phyloP scores from a whole-genome alignment of 345 rosid species.

The Fremontodendron californicum region DNA sequence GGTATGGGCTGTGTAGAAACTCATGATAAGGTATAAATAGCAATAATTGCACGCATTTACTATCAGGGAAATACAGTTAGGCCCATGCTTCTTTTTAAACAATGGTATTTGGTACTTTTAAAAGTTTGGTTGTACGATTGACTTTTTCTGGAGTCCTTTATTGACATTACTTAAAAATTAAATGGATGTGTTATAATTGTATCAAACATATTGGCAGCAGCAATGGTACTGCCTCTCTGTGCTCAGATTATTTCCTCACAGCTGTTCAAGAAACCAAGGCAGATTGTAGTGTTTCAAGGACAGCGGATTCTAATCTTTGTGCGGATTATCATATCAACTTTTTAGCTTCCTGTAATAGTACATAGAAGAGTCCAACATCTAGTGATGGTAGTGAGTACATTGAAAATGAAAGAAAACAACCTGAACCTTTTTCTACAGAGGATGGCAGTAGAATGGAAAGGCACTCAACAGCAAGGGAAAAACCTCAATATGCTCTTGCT shows the following conservation, averaged over 20 bases:
- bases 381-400: slow-evolving; percentile 18
- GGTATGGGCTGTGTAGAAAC: slow-evolving; percentile 72
- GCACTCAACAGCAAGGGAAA: slow-evolving; percentile 26
- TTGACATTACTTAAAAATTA: background rate
- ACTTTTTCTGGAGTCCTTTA: background rate
- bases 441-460: slow-evolving; percentile 22
- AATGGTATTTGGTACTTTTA: background rate
- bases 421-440: slow-evolving; percentile 14
- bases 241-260: slow-evolving; percentile 36
- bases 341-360: slow-evolving; percentile 26
- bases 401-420: slow-evolving; percentile 22
- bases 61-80: background rate
- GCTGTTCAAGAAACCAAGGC: slow-evolving; percentile 27
- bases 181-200: slow-evolving; percentile 10
- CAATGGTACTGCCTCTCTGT: slow-evolving; percentile 22
- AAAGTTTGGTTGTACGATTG: background rate
- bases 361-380: slow-evolving; percentile 17
- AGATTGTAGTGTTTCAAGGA: slow-evolving; percentile 21
- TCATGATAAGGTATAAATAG: slow-evolving; percentile 56
- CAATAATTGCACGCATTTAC: background rate
- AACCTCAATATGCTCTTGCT: slow-evolving; percentile 35
- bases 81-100: background rate
- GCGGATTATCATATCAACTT: slow-evolving; percentile 28
- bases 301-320: slow-evolving; percentile 27
- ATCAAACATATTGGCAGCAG: slow-evolving; percentile 8